phyloP scores from a whole-genome alignment of 176 grass and related monocot genomes.

The Themeda triandra region DNA sequence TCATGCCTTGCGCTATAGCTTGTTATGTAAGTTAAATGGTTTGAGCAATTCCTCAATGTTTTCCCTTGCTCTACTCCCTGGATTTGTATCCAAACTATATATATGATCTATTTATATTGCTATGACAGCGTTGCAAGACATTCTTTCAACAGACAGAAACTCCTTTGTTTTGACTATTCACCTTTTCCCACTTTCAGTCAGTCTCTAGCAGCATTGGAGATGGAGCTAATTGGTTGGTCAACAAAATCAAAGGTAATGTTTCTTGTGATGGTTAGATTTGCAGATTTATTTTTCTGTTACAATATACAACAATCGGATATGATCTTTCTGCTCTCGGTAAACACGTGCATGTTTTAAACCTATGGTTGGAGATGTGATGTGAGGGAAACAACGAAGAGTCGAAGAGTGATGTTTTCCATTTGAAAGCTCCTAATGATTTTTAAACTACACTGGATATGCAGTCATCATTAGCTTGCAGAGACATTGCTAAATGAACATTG shows the following conservation, averaged over 20 bases:
- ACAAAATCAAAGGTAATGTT: conserved; percentile 83
- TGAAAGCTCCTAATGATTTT: too few relatives aligned
- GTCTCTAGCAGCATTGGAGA: conserved; percentile 88
- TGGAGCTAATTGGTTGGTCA: conserved; percentile 96
- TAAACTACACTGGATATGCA: too few relatives aligned
- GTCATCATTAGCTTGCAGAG: too few relatives aligned
- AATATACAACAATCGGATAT: not conserved
- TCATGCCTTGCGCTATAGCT: too few relatives aligned
- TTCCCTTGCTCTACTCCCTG: not conserved
- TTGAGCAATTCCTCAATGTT: not conserved
- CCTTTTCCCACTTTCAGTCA: conserved; percentile 39
- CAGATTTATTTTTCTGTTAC: not conserved
- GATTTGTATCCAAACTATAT: not conserved
- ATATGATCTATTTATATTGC: not conserved
- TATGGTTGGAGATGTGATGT: too few relatives aligned
- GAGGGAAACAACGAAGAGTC: too few relatives aligned
- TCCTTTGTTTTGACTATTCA: not conserved
- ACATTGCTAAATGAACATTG: too few relatives aligned
- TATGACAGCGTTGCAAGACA: not conserved
- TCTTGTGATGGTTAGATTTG: not conserved
- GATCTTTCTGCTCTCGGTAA: not conserved
- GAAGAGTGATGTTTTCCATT: too few relatives aligned
- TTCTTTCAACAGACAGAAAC: not conserved
- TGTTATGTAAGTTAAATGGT: not conserved
- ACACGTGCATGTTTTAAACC: not conserved